These are phyloP conservation scores for Sporothrix protearum DNA, from an alignment of 2,329 filamentous ascomycete species.

Conservation along the genomic window DNA sequence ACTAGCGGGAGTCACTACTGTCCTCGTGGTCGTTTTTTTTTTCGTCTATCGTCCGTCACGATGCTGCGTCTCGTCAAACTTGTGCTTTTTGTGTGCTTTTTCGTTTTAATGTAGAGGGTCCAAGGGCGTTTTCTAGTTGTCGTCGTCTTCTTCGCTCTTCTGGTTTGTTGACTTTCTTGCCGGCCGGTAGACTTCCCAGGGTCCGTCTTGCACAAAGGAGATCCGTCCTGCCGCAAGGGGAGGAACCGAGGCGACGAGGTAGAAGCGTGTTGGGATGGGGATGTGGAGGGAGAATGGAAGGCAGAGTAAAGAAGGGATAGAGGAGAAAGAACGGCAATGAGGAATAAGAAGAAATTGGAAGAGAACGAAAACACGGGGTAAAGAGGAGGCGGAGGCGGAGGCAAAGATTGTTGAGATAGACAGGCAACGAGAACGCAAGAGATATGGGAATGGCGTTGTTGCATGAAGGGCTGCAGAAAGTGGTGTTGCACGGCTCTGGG, in stretches of 20 bases:
- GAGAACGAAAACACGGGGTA: not conserved
- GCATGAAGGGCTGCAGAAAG: not conserved
- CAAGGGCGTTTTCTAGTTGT: not conserved
- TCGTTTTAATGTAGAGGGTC: not conserved
- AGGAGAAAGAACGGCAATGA: not conserved
- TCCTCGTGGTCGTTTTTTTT: conserved; percentile 18
- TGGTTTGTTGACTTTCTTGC: not conserved
- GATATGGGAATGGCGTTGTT: conserved; percentile 7
- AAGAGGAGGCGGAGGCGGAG: not conserved
- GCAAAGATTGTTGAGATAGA: not conserved
- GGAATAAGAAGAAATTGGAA: not conserved
- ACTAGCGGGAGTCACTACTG: conserved; percentile 12
- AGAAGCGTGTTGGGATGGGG: not conserved
- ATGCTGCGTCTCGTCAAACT: not conserved
- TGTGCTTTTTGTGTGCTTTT: not conserved
- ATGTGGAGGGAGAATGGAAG: not conserved
- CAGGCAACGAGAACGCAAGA: conserved; percentile 1
- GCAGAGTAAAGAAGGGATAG: not conserved
- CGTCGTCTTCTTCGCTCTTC: too few relatives aligned
- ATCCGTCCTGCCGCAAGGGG: not conserved
- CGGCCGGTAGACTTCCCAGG: not conserved
- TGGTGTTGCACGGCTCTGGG: conserved; percentile 10
- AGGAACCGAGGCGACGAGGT: not conserved
- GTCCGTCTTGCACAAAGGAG: not conserved
- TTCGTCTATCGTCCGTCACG: not conserved